A percentile compares a stretch with the other conserved stretches of the same genome.
Conservation (phyloP, 1,284 basidiomycete genomes). For the Rhodotorula sp. region DNA sequence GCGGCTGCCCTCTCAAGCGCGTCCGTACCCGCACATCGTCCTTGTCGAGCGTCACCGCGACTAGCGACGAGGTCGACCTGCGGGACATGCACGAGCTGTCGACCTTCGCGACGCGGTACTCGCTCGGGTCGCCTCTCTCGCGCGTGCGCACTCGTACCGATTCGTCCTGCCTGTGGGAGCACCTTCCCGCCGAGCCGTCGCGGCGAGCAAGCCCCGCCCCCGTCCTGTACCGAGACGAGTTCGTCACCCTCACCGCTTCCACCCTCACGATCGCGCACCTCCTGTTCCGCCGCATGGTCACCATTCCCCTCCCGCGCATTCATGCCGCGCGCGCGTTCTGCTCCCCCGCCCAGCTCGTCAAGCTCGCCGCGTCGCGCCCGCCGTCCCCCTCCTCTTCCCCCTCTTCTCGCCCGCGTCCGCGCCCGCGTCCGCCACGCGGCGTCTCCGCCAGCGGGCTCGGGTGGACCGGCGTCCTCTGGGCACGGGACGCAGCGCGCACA, state of each 20-base stretch:
- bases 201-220: not conserved
- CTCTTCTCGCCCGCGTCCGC: not conserved
- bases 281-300: constrained; percentile 1
- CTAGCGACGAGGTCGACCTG: not conserved
- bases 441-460: not conserved
- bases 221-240: not conserved
- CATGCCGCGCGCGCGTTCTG: not conserved
- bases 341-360: not conserved
- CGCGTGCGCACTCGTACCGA: constrained; percentile 8
- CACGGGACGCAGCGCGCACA: not conserved
- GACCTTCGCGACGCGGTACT: not conserved
- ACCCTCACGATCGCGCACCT: constrained; percentile 3
- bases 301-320: not conserved
- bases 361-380: not conserved
- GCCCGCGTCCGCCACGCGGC: not conserved
- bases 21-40: constrained; percentile 5
- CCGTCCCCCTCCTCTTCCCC: not conserved
- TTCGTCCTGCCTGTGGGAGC: constrained; percentile 5
- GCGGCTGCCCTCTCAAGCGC: not conserved
- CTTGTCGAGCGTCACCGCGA: not conserved
- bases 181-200: not conserved
- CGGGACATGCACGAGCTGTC: not conserved
- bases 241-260: not conserved
- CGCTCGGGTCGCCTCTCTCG: constrained; percentile 3
- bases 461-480: not conserved